A percentile compares a stretch with the other conserved stretches of the same genome.
Evolutionary conservation across 495 filamentous ascomycete genomes (phyloP).

Genomic region (Pseudotulostoma volvatum): DNA sequence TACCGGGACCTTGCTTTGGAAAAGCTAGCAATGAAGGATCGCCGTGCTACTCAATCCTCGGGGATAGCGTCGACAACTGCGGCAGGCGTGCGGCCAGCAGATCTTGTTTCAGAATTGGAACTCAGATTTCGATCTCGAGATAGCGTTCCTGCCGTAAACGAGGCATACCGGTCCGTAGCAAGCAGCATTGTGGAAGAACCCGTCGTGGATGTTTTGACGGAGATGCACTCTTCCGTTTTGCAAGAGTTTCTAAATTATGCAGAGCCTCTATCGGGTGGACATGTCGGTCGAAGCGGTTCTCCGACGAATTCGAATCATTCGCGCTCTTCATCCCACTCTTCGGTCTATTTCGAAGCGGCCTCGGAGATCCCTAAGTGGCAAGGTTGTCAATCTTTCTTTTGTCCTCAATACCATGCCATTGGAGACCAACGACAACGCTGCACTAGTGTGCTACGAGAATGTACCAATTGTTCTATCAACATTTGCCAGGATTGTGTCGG

Average conservation of each 20-base stretch:
- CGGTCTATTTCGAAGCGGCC: slow-evolving; percentile 24
- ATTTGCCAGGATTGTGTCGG: slow-evolving; percentile 39
- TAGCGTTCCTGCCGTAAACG: not conserved
- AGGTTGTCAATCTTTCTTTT: slow-evolving; percentile 43
- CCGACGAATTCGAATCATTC: slow-evolving; percentile 27
- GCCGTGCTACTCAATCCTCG: not conserved
- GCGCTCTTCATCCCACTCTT: slow-evolving; percentile 24
- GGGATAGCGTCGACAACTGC: not conserved
- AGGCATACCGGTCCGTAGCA: slow-evolving; percentile 14
- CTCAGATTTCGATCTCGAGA: not conserved
- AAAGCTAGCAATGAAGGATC: slow-evolving; percentile 26
- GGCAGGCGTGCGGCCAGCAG: not conserved
- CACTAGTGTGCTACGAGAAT: slow-evolving; percentile 32
- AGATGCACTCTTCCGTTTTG: slow-evolving; percentile 9
- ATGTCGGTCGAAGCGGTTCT: slow-evolving; percentile 16
- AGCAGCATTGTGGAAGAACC: slow-evolving; percentile 28
- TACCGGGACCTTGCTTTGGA: slow-evolving; percentile 40
- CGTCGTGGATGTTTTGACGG: slow-evolving; percentile 12
- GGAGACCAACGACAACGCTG: slow-evolving; percentile 37
- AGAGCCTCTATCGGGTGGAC: slow-evolving; percentile 1
- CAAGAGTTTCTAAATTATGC: slow-evolving; percentile 5
- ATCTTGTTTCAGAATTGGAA: not conserved
- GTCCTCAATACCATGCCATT: slow-evolving; percentile 31
- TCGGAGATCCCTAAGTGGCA: slow-evolving; percentile 31
- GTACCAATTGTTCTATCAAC: slow-evolving; percentile 35